Conservation (phyloP, 495 filamentous ascomycete species). For the Pyrenopolyporus hunteri region DNA sequence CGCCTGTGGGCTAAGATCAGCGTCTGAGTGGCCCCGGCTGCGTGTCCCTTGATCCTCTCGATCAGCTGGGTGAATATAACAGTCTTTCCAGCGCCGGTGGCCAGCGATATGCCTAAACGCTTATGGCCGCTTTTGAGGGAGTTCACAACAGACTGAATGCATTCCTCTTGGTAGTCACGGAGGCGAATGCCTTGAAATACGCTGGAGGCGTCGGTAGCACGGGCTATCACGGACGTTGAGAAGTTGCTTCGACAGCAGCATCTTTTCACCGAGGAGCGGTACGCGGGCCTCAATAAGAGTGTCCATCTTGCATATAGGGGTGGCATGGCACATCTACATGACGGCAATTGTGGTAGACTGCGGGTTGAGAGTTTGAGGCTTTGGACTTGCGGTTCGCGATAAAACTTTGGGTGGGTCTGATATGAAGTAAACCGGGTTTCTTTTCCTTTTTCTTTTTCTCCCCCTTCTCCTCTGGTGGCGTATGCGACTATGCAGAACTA, state of each 20-base stretch:
- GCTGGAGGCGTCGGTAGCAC: constrained; percentile 22
- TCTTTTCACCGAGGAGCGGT: neutral
- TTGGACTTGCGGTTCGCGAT: neutral
- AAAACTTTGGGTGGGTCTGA: constrained; percentile 31
- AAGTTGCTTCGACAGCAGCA: constrained; percentile 5
- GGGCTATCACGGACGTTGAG: constrained; percentile 40
- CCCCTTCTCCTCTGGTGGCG: too few species aligned
- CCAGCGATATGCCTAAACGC: constrained; percentile 85
- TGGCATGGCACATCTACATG: constrained; percentile 33
- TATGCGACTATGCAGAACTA: too few species aligned
- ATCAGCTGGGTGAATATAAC: constrained; percentile 98
- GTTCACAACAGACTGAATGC: constrained; percentile 82
- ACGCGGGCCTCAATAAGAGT: constrained; percentile 11
- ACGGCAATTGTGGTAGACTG: constrained; percentile 11
- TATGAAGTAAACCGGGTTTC: constrained; percentile 6
- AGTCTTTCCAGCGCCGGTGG: constrained; percentile 93
- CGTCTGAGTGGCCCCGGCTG: constrained; percentile 69
- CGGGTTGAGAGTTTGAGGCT: constrained; percentile 2
- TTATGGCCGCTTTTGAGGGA: constrained; percentile 76
- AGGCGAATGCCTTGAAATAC: constrained; percentile 55
- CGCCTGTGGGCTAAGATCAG: constrained; percentile 90
- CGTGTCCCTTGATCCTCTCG: constrained; percentile 68
- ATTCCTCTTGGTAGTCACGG: constrained; percentile 83
- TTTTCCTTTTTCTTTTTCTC: too few species aligned
- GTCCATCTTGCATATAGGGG: constrained; percentile 33